phyloP scores from a whole-genome alignment of 2,329 filamentous ascomycete genomes.

The Colletotrichum falcatum region DNA sequence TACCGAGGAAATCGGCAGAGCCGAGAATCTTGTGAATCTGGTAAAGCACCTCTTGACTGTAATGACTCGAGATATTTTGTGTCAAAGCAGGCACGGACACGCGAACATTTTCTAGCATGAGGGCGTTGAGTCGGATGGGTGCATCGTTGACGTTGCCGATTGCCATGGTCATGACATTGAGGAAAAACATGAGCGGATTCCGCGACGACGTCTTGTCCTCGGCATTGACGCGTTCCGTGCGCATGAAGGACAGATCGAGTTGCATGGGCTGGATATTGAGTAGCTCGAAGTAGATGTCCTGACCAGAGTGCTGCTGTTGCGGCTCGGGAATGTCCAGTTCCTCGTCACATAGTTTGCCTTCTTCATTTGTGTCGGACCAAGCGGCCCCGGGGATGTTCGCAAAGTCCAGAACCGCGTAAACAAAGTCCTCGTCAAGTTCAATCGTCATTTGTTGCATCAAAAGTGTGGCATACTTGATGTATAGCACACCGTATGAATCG shows the following conservation, averaged over 20 bases:
- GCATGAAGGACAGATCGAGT: conserved; percentile 94
- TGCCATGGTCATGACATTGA: conserved; percentile 99
- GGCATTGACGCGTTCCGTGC: conserved; percentile 95
- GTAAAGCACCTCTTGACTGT: conserved; percentile 94
- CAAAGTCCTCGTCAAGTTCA: conserved; percentile 97
- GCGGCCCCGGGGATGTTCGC: conserved; percentile 91
- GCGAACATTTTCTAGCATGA: conserved; percentile 94
- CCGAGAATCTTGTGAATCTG: conserved; percentile 98
- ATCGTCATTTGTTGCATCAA: conserved; percentile 98
- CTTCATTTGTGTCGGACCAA: conserved; percentile 82
- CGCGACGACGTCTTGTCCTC: conserved; percentile 92
- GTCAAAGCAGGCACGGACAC: conserved; percentile 87
- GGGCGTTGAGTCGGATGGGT: conserved; percentile 89
- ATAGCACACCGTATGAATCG: conserved; percentile 96
- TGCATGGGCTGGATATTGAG: conserved; percentile 99
- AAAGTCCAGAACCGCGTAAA: conserved; percentile 95
- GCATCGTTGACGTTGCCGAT: conserved; percentile 99
- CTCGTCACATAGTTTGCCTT: conserved; percentile 90
- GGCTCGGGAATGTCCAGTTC: conserved; percentile 93
- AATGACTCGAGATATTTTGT: conserved; percentile 91
- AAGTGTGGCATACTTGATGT: conserved; percentile 97
- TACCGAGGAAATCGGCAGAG: conserved; percentile 96
- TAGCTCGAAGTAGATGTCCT: conserved; percentile 98
- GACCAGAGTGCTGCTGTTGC: conserved; percentile 82
- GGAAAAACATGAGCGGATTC: conserved; percentile 98